Evolutionary conservation across 805 yeast genomes (phyloP).

Genomic region (Blastobotrys terrestris): DNA sequence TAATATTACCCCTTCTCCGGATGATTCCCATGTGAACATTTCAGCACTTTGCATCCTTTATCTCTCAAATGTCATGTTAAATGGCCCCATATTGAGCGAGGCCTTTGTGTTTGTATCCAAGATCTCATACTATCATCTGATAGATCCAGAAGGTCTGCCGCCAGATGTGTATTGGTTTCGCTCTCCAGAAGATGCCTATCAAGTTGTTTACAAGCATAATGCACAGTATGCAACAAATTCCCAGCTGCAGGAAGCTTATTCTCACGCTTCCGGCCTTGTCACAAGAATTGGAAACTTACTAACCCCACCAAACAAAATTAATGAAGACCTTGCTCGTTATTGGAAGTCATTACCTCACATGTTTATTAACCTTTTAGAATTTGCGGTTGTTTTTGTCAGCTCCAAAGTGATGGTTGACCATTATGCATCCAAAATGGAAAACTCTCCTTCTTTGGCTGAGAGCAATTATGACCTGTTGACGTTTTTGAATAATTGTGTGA

Average conservation of each 20-base stretch:
- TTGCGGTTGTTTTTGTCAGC: not conserved
- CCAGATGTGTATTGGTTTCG: not conserved
- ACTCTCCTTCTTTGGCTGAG: not conserved
- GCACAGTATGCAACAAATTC: not conserved
- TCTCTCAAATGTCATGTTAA: not conserved
- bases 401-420: not conserved
- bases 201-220: not conserved
- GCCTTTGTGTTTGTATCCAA: not conserved
- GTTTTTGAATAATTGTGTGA: not conserved
- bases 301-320: not conserved
- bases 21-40: not conserved
- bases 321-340: not conserved
- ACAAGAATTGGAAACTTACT: not conserved
- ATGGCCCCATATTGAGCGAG: not conserved
- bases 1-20: not conserved
- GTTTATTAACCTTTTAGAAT: not conserved
- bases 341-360: not conserved
- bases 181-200: not conserved
- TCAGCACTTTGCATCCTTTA: not conserved
- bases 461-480: not conserved
- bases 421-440: not conserved
- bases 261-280: not conserved
- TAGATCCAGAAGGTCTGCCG: not conserved
- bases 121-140: not conserved
- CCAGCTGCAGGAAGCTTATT: not conserved